Evolutionary conservation across 2,329 filamentous ascomycete species (phyloP).

Genomic region (Aschersonia sp.): DNA sequence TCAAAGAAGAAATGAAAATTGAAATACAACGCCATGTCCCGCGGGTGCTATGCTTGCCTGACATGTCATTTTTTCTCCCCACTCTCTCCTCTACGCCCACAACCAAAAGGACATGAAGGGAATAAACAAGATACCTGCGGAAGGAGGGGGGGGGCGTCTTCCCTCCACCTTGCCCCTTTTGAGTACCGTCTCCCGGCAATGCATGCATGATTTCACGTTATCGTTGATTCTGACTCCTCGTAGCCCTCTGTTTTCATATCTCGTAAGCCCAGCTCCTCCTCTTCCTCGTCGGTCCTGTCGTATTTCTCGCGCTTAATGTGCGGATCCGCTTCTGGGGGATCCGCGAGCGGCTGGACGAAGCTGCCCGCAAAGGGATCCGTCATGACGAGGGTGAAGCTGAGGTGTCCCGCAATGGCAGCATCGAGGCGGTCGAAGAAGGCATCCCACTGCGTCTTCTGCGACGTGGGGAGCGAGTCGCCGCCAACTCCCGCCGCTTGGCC

Average conservation of each 20-base stretch:
- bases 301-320: conserved; percentile 76
- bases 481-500: conserved; percentile 41
- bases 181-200: too few relatives aligned
- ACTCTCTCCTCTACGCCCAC: too few relatives aligned
- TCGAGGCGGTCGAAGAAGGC: conserved; percentile 68
- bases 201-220: too few relatives aligned
- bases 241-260: conserved; percentile 94
- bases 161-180: too few relatives aligned
- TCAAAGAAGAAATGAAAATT: too few relatives aligned
- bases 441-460: conserved; percentile 61
- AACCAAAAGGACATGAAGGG: too few relatives aligned
- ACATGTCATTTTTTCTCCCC: too few relatives aligned
- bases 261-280: conserved; percentile 77
- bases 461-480: conserved; percentile 63
- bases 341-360: conserved; percentile 83
- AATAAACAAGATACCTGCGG: too few relatives aligned
- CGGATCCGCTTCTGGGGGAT: conserved; percentile 54
- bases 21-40: too few relatives aligned
- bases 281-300: conserved; percentile 75
- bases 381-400: conserved; percentile 70
- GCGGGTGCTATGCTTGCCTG: too few relatives aligned
- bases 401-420: conserved; percentile 64
- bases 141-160: too few relatives aligned
- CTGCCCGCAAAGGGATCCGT: conserved; percentile 83
- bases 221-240: conserved; percentile 23